A percentile compares a stretch with the other conserved stretches of the same genome.
phyloP scores from a whole-genome alignment of 2,329 filamentous ascomycete species.

The Apiospora marii region DNA sequence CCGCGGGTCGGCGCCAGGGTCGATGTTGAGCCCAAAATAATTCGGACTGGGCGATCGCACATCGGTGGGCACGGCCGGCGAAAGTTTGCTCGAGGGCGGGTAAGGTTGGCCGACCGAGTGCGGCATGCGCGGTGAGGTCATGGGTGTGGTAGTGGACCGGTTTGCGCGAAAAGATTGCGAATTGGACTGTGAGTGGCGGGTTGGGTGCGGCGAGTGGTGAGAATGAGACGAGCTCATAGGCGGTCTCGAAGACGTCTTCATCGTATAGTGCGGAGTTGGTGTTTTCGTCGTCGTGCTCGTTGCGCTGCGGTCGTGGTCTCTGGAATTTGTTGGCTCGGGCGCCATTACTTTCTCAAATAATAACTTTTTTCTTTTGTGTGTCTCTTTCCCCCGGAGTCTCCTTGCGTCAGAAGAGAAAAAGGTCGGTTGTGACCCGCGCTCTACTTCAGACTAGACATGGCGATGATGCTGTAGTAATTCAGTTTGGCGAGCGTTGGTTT shows the following conservation, averaged over 20 bases:
- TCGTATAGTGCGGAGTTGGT: constrained; percentile 41
- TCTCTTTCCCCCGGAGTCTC: background rate
- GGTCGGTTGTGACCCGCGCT: background rate
- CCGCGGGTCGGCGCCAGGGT: constrained; percentile 65
- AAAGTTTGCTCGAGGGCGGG: constrained; percentile 55
- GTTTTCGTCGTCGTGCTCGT: constrained; percentile 25
- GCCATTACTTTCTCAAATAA: constrained; percentile 8
- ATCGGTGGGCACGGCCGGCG: constrained; percentile 49
- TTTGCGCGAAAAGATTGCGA: constrained; percentile 43
- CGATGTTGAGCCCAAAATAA: constrained; percentile 82
- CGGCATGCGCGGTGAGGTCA: constrained; percentile 58
- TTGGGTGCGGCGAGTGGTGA: constrained; percentile 35
- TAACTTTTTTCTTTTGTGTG: background rate
- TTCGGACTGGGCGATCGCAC: constrained; percentile 73
- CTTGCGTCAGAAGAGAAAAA: constrained; percentile 5
- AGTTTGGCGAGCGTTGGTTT: background rate
- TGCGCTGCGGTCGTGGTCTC: background rate
- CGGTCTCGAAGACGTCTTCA: constrained; percentile 44
- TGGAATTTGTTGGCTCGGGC: background rate
- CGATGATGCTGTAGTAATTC: background rate
- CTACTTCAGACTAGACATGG: constrained; percentile 16
- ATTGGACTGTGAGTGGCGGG: constrained; percentile 48
- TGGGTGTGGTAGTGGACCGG: constrained; percentile 56
- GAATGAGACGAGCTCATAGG: constrained; percentile 40
- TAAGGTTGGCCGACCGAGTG: constrained; percentile 63